phyloP scores from a whole-genome alignment of 441 rosid species.

The Croton setiger region DNA sequence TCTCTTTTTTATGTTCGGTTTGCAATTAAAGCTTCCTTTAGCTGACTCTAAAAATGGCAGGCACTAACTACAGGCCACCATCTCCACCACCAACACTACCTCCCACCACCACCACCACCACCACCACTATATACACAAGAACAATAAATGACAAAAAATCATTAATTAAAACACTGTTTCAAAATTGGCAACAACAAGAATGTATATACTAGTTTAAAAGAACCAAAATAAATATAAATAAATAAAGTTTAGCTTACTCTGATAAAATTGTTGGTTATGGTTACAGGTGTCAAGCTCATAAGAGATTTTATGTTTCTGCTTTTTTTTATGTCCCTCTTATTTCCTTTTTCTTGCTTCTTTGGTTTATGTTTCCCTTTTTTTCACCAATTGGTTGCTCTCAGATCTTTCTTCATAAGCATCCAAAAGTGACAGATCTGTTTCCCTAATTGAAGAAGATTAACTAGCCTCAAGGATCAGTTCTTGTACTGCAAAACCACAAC shows the following conservation, averaged over 20 bases:
- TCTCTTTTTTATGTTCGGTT: slow-evolving; percentile 8
- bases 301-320: slow-evolving; percentile 13
- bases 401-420: slow-evolving; percentile 33
- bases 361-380: slow-evolving; percentile 4
- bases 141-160: slow-evolving; percentile 32
- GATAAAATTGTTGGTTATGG: slow-evolving; percentile 34
- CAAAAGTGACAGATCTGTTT: slow-evolving; percentile 44
- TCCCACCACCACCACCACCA: background rate
- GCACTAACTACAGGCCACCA: slow-evolving; percentile 20
- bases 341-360: slow-evolving; percentile 1
- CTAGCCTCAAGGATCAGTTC: slow-evolving; percentile 28
- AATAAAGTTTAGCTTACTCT: slow-evolving; percentile 27
- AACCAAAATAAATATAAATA: slow-evolving; percentile 1
- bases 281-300: slow-evolving; percentile 73
- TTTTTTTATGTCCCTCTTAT: background rate
- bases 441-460: slow-evolving; percentile 18
- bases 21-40: slow-evolving; percentile 26
- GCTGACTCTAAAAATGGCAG: slow-evolving; percentile 47
- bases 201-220: background rate
- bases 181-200: slow-evolving; percentile 44
- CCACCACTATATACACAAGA: slow-evolving; percentile 19
- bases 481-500: slow-evolving; percentile 30
- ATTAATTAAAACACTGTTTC: slow-evolving; percentile 38
- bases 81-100: too few relatives aligned
- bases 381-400: slow-evolving; percentile 21